These are phyloP conservation scores for Salvia rosmarinus DNA, from an alignment of 257 asterid genomes.

Conservation along the genomic window DNA sequence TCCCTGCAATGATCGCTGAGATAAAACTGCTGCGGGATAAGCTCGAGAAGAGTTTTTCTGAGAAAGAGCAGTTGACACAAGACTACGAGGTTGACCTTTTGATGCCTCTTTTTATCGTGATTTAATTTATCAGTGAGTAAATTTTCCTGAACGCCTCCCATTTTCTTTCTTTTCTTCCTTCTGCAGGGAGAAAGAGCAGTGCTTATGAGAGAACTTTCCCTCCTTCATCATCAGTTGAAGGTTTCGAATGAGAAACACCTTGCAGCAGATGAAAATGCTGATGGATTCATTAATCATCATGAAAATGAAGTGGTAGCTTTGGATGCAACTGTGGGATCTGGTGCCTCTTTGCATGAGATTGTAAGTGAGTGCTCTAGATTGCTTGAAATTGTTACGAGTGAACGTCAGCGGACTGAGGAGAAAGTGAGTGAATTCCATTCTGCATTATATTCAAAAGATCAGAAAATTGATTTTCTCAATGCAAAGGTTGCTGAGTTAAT, in stretches of 20 bases:
- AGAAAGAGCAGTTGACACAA: conserved; percentile 52
- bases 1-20: conserved; percentile 56
- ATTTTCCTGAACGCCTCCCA: conserved; percentile 26
- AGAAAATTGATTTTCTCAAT: conserved; percentile 64
- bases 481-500: conserved; percentile 54
- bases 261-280: conserved; percentile 36
- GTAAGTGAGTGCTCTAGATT: conserved; percentile 56
- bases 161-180: conserved; percentile 21
- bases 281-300: conserved; percentile 37
- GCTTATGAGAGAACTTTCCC: conserved; percentile 52
- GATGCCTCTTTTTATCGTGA: conserved; percentile 9
- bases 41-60: conserved; percentile 58
- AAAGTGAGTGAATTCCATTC: conserved; percentile 55
- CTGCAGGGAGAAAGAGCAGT: conserved; percentile 69
- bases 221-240: conserved; percentile 52
- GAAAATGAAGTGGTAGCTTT: conserved; percentile 19
- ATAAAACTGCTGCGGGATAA: conserved; percentile 56
- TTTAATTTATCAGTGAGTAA: conserved; percentile 22
- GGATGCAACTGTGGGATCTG: conserved; percentile 37
- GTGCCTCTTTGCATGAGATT: conserved; percentile 55
- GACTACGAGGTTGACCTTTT: conserved; percentile 63
- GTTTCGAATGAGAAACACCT: conserved; percentile 40
- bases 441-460: conserved; percentile 50
- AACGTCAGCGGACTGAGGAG: conserved; percentile 42
- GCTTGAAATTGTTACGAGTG: conserved; percentile 42